Base-by-base conservation (phyloP, 805 yeast genomes). In the Candida odintsovae region DNA sequence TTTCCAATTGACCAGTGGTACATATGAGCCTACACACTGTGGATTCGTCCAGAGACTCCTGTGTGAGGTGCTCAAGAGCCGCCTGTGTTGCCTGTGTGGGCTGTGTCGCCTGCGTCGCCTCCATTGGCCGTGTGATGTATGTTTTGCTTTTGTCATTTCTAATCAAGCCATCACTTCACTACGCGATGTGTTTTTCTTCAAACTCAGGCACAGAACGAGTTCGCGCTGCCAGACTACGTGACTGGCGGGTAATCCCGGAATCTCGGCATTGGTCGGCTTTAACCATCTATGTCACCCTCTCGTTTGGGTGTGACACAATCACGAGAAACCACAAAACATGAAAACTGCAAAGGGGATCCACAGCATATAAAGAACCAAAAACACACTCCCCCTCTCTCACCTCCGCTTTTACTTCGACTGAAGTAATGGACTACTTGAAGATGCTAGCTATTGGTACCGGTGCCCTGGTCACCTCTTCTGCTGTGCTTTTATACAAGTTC, bases 11-110 rank as follows among this genome's bases (percentile, higher is more conserved):
- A 1, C 83, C 83, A 2, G 80, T 72, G 3, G 85, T 77, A 56
- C 86, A 80, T 31, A 81, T 76, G 44, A 81, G 64, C 41, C 83
- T 68, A 53, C 83, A 76, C n/a, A 81, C 70, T 15, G 72, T 67
- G 37, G 63, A 60, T 15, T 66, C 67, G 39, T 65, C 69, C n/a
- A 68, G 57, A 39, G 63, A 62, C 46, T 68, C 71, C 46, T 67
- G 70, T 2, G 70, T 57, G 40, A 67, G 64, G 43, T 59, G 63
- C 41, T 64, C 68, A n/a, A 67, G 47, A 1, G 71, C 65, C 2
- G 71, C 68, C 42, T 68, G 73, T 6, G 77, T 71, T 1, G 72
- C 65, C 53, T 67, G 73, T 4, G 66, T 61, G 18, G 59, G 54
- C 54, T 70, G 74, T 19, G 74, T 69, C 15, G 72, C 70, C 57